phyloP scores from a whole-genome alignment of 1,139 yeast species.

The Pichia sp. region DNA sequence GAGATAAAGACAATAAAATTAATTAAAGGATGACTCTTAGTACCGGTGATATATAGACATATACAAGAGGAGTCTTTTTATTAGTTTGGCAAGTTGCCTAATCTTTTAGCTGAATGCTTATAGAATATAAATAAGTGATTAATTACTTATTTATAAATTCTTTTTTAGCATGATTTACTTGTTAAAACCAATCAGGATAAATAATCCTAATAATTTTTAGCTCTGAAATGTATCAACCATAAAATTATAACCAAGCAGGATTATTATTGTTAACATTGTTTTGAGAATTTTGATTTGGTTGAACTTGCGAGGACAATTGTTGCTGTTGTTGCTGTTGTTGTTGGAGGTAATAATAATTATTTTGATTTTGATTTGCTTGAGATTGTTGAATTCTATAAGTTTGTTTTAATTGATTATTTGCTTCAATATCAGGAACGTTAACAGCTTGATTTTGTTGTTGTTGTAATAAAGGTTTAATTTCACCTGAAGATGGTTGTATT shows the following conservation, averaged over 20 bases:
- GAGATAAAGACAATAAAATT: no score
- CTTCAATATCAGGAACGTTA: constrained; percentile 28
- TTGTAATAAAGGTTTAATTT: constrained; percentile 28
- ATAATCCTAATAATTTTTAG: no score
- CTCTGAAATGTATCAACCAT: no score
- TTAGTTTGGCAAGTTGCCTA: no score
- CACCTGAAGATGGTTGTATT: constrained; percentile 3
- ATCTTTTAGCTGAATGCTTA: no score
- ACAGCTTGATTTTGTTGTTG: constrained; percentile 28
- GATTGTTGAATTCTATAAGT: constrained; percentile 17
- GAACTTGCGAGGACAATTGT: constrained; percentile 4
- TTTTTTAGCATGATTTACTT: no score
- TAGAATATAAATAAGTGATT: no score
- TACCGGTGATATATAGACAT: no score
- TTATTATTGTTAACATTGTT: constrained; percentile 18
- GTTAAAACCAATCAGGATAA: no score
- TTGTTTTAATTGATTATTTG: constrained; percentile 14
- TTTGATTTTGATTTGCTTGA: constrained; percentile 16
- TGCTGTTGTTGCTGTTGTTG: constrained; percentile 15
- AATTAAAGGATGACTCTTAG: no score
- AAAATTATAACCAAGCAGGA: constrained; percentile 29
- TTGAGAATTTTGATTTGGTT: constrained; percentile 3
- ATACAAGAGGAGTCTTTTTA: no score
- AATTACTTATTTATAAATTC: no score
- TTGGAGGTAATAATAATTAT: constrained; percentile 13